Conservation (phyloP, 164 flowering plant genomes). For the Vitis rotundifolia region DNA sequence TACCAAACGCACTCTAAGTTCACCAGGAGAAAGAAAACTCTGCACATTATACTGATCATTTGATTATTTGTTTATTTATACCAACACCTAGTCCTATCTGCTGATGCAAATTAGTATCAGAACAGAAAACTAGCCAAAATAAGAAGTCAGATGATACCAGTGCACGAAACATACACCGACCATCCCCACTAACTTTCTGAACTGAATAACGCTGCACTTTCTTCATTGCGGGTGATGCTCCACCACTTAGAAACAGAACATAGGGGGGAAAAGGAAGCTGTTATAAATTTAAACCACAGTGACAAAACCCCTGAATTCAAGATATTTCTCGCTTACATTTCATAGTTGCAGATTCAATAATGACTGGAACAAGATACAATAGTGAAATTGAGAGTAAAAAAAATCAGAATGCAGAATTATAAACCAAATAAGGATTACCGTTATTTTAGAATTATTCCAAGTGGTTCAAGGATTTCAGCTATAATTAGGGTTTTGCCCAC, state of each 20-base stretch:
- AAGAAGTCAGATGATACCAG: slow-evolving; percentile 44
- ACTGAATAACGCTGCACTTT: slow-evolving; percentile 72
- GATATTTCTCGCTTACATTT: background rate
- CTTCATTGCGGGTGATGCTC: slow-evolving; percentile 60
- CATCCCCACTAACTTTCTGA: slow-evolving; percentile 85
- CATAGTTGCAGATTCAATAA: background rate
- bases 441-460: background rate
- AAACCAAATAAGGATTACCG: background rate
- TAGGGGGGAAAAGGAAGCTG: background rate
- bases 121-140: background rate
- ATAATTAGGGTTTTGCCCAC: background rate
- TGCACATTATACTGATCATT: no score
- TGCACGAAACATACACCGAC: slow-evolving; percentile 92
- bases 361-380: background rate
- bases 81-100: no score
- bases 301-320: no score
- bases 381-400: no score
- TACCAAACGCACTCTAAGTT: no score
- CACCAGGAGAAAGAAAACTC: no score
- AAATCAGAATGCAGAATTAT: no score
- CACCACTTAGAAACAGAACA: slow-evolving; percentile 22
- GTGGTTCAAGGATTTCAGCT: background rate
- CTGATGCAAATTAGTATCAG: background rate
- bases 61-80: no score
- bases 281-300: background rate